These are phyloP conservation scores for Austroboletus festivus DNA, from an alignment of 768 basidiomycete genomes.

Conservation along the genomic window DNA sequence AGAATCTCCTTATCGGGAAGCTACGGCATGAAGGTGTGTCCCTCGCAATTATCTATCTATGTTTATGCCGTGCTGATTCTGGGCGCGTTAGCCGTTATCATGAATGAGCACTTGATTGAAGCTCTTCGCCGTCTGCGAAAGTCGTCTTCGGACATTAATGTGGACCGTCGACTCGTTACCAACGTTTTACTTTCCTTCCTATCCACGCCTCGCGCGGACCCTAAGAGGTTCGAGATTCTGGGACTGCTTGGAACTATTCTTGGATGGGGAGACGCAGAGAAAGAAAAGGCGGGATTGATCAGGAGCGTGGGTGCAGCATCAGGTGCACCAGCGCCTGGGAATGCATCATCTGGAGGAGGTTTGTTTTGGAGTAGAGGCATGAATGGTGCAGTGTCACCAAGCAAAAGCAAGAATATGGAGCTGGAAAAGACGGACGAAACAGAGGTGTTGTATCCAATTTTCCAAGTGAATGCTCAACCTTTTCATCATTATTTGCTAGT, in stretches of 20 bases:
- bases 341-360: constrained; percentile 18
- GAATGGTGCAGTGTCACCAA: constrained; percentile 27
- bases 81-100: constrained; percentile 73
- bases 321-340: constrained; percentile 26
- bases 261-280: constrained; percentile 89
- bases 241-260: constrained; percentile 83
- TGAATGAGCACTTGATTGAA: constrained; percentile 97
- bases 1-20: constrained; percentile 94
- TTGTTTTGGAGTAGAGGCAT: constrained; percentile 20
- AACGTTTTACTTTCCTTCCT: constrained; percentile 92
- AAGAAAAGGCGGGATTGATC: constrained; percentile 76
- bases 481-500: constrained; percentile 56
- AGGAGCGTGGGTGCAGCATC: constrained; percentile 50
- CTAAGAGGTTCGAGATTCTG: constrained; percentile 97
- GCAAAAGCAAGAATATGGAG: constrained; percentile 45
- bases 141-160: constrained; percentile 80
- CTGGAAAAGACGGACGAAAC: constrained; percentile 81
- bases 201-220: constrained; percentile 83
- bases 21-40: constrained; percentile 85
- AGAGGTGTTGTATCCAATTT: too few species aligned
- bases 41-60: not conserved
- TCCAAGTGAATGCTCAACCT: constrained; percentile 6
- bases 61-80: constrained; percentile 1
- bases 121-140: constrained; percentile 91
- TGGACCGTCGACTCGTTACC: constrained; percentile 90